phyloP scores from a whole-genome alignment of 441 rosid genomes.

The Lepidium campestre region DNA sequence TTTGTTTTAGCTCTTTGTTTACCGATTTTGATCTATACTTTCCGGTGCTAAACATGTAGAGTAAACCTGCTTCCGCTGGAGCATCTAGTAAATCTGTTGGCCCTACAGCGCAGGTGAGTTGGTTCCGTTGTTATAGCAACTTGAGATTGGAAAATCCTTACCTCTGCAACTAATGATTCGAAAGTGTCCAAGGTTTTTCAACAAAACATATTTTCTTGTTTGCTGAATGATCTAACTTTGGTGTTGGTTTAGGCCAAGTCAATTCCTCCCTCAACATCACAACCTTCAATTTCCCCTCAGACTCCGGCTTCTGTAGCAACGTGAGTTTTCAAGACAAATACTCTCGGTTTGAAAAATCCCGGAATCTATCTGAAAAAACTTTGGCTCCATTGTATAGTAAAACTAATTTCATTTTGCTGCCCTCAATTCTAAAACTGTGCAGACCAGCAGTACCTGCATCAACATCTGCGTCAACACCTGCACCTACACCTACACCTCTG shows the following conservation, averaged over 20 bases:
- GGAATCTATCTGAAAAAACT: neutral
- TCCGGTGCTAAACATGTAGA: constrained; percentile 30
- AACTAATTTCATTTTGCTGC: neutral
- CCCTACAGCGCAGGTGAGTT: constrained; percentile 43
- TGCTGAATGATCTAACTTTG: constrained; percentile 2
- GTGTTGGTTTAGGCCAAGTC: constrained; percentile 16
- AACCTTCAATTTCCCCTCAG: constrained; percentile 18
- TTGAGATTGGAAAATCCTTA: neutral
- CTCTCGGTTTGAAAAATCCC: neutral
- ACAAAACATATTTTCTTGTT: neutral
- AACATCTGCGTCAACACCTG: neutral
- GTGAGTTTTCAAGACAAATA: constrained; percentile 15
- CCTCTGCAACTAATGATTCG: neutral
- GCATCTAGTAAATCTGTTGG: constrained; percentile 53
- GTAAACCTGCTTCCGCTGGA: constrained; percentile 55
- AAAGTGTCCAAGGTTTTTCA: neutral
- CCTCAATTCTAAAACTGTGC: neutral
- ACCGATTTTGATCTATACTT: neutral
- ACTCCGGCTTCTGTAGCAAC: constrained; percentile 9
- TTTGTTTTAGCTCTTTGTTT: neutral
- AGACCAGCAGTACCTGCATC: constrained; percentile 17
- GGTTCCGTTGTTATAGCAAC: neutral
- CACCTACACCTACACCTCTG: neutral
- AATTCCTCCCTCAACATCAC: constrained; percentile 16
- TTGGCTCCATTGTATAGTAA: neutral